Evolutionary conservation across 148 eudicot genomes (phyloP), one percentile per base, ranked within the genome.

Genomic region (Heliamphora exappendiculata): DNA sequence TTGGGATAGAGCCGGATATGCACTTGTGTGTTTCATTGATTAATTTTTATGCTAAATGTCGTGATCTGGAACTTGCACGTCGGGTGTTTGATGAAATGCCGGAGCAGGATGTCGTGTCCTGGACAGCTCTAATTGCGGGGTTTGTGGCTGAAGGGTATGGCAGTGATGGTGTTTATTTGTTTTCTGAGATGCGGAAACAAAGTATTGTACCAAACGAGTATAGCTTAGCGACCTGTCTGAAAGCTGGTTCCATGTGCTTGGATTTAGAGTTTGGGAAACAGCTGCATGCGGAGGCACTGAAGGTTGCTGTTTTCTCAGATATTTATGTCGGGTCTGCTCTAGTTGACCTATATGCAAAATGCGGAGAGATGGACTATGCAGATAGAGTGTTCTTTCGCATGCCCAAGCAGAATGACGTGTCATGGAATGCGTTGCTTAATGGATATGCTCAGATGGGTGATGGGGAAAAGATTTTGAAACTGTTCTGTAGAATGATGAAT

Each of bases 1-100:
- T 47, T 59, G 87, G 80, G 73, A 59, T 71, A 7, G 81, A 79
- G 47, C 81, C 83, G 3, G 89, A 84, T 82, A 22, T 60, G 65
- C 89, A 86, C 65, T 75, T 86, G 50, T 86, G 85, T 82, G 79
- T 80, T 72, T 82, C 87, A 33, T 78, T 86, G 81, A 82, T 84
- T 17, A 86, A 80, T 76, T 80, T 86, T 47, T 86, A 86, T 80
- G 82, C 82, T 0, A 86, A 86, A 47, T 80, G 84, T 53, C 76
- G 77, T 65, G 37, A 22, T 22, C 80, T 82, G 45, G 57, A 51
- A 33, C 51, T n/a, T 75, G 86, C 83, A 10, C 63, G 75, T 20
- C 57, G 69, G 39, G 84, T 82, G 82, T 67, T 86, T 37, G 84
- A 78, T 57, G 71, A 75, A 60, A 86, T 86, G 85, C 84, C 85